Evolutionary conservation across 192 early-diverging fungal genomes (phyloP).

Genomic region (Chytriomyces sp.): DNA sequence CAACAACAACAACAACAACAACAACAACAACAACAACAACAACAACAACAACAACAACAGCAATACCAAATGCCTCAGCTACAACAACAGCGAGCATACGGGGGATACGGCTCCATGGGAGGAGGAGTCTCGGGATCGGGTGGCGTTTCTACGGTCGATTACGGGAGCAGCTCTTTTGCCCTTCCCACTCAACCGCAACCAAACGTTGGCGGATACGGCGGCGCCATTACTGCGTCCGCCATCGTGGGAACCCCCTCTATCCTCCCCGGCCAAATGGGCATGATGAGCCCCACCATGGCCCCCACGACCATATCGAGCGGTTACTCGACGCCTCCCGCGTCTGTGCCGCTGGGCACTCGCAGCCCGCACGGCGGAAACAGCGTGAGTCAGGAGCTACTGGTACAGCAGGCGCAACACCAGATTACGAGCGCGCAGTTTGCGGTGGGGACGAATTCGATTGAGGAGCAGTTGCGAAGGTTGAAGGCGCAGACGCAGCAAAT

Average conservation of each 20-base stretch:
- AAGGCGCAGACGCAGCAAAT: conserved; percentile 24
- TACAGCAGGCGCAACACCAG: conserved; percentile 23
- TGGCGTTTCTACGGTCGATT: background rate
- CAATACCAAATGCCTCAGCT: conserved; percentile 34
- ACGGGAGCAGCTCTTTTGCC: background rate
- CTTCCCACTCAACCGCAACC: background rate
- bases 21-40: conserved; percentile 30
- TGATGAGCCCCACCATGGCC: background rate
- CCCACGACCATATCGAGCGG: background rate
- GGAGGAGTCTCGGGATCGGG: background rate
- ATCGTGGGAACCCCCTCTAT: background rate
- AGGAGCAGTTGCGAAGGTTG: conserved; percentile 27
- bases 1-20: conserved; percentile 45
- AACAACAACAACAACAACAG: conserved; percentile 35
- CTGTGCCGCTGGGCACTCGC: background rate
- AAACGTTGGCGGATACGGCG: background rate
- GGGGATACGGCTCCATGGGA: background rate
- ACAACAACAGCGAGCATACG: conserved; percentile 10
- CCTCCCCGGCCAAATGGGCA: background rate
- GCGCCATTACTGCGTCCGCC: background rate
- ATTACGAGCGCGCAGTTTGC: conserved; percentile 9
- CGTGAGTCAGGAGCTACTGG: conserved; percentile 13
- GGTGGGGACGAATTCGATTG: conserved; percentile 7
- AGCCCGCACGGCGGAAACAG: conserved; percentile 3
- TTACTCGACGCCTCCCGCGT: no score